Conservation (phyloP, 1,284 basidiomycete genomes). For the Cutaneotrichosporon arboriforme region DNA sequence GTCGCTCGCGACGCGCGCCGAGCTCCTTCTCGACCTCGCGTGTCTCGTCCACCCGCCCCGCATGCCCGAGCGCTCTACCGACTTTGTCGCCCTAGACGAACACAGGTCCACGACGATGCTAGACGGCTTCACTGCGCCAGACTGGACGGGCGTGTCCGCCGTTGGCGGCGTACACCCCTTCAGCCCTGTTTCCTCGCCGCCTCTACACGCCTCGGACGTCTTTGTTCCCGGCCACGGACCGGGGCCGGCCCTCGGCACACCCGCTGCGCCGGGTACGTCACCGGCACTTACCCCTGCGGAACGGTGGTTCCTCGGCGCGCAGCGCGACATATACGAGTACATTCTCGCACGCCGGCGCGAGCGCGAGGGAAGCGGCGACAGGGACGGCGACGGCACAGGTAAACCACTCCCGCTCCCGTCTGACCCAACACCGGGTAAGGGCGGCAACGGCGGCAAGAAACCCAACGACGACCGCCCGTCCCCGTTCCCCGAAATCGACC, state of each 20-base stretch:
- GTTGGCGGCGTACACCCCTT: too few species aligned
- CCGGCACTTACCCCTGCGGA: slow-evolving; percentile 31
- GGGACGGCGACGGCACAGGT: neutral
- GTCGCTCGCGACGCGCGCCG: slow-evolving; percentile 37
- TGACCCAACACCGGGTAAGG: neutral
- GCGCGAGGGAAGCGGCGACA: neutral
- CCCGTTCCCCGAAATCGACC: slow-evolving; percentile 44
- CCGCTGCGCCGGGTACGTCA: too few species aligned
- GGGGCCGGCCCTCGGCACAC: too few species aligned
- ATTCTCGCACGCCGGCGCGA: neutral
- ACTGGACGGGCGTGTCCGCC: too few species aligned
- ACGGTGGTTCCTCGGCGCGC: slow-evolving; percentile 42
- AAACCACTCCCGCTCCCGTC: neutral
- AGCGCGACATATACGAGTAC: slow-evolving; percentile 31
- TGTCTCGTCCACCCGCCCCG: slow-evolving; percentile 45
- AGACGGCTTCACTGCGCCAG: too few species aligned
- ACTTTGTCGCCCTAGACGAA: neutral
- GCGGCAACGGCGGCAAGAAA: neutral
- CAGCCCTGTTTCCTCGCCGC: neutral
- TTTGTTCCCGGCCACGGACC: neutral
- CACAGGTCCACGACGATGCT: neutral
- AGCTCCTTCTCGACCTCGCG: slow-evolving; percentile 44
- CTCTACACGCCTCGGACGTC: neutral
- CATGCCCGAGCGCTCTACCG: neutral
- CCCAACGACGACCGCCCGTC: neutral